Base-by-base conservation (phyloP, 495 filamentous ascomycete genomes). In the Penicillium manginii region DNA sequence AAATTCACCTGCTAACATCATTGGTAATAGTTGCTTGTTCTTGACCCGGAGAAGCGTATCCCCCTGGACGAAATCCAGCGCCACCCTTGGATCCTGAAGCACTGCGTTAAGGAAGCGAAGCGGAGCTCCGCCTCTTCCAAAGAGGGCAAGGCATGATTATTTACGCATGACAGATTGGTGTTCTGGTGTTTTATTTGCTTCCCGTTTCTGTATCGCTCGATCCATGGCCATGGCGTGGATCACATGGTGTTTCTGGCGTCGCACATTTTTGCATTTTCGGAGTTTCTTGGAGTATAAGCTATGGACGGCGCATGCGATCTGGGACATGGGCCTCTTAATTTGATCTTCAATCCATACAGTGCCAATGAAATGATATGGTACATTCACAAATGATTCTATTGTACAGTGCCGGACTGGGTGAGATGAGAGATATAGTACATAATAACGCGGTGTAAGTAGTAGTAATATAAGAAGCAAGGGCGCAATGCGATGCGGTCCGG, bases 71-170 rank as follows among this genome's bases (percentile, higher is more conserved):
- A 97, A 35, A 90, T 97, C 49, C 86, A 91, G 72, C 84, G 82
- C 42, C 94, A 98, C 72, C 93, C 94, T 22, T 98, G 94, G 94
- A 97, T 98, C 60, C 67, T 97, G 62, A 98, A 96, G 82, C 91
- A 98, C 74, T 98, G 96, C 72, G 81, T 86, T 14, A 93, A 91
- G 74, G 86, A 90, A 14, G 63, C 76, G 31, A 84, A 86, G 57
- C 71, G 80, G 45, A 77, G 61, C 59, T 81, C 78, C 14, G 72
- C 68, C 39, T 68, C 60, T 51, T 67, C 73, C 32, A 81, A 78
- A 57, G 65, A 74, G 40, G 69, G 62, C 56, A 73, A 73, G 65
- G 57, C 74, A 63, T 73, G 58, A 73, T 53, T 10, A 33, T 31
- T 40, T 50, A 46, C 54, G 37, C 57, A 65, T 73, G 58, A 53